These are phyloP conservation scores for Starmerella khaoyaiensis DNA, from an alignment of 805 yeast genomes.

Conservation along the genomic window DNA sequence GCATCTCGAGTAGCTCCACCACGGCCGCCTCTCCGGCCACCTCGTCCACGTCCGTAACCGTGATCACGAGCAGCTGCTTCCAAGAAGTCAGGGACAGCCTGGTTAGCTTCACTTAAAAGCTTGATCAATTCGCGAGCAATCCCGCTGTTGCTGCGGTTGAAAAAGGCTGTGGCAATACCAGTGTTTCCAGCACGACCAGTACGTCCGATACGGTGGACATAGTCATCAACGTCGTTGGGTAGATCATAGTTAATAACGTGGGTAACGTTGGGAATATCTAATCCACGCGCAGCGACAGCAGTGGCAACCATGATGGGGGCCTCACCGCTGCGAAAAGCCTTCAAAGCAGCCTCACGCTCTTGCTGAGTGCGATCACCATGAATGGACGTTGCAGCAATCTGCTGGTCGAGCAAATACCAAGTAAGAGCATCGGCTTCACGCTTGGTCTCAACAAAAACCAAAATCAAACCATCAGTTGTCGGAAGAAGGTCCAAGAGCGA, in stretches of 20 bases:
- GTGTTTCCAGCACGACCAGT: conserved; percentile 99
- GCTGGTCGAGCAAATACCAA: conserved; percentile 76
- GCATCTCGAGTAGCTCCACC: conserved; percentile 30
- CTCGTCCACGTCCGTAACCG: conserved; percentile 41
- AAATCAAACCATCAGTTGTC: conserved; percentile 75
- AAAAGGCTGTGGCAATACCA: conserved; percentile 97
- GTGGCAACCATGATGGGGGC: conserved; percentile 96
- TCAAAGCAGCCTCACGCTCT: conserved; percentile 96
- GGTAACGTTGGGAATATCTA: conserved; percentile 97
- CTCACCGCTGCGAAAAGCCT: conserved; percentile 80
- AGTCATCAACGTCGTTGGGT: conserved; percentile 95
- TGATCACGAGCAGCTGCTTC: conserved; percentile 67
- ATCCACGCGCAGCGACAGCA: conserved; percentile 99
- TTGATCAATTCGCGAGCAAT: conserved; percentile 79
- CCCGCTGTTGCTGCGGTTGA: conserved; percentile 88
- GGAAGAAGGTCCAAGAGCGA: conserved; percentile 76
- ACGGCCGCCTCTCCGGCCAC: conserved; percentile 42
- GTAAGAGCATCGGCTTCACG: conserved; percentile 95
- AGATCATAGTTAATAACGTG: conserved; percentile 96
- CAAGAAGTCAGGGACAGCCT: conserved; percentile 89
- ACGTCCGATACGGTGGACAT: conserved; percentile 99
- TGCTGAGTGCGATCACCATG: conserved; percentile 98
- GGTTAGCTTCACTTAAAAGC: conserved; percentile 87
- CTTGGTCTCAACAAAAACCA: conserved; percentile 95
- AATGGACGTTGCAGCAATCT: conserved; percentile 94